Evolutionary conservation across 257 asterid genomes (phyloP).

Genomic region (Nyctanthes arbortristis): DNA sequence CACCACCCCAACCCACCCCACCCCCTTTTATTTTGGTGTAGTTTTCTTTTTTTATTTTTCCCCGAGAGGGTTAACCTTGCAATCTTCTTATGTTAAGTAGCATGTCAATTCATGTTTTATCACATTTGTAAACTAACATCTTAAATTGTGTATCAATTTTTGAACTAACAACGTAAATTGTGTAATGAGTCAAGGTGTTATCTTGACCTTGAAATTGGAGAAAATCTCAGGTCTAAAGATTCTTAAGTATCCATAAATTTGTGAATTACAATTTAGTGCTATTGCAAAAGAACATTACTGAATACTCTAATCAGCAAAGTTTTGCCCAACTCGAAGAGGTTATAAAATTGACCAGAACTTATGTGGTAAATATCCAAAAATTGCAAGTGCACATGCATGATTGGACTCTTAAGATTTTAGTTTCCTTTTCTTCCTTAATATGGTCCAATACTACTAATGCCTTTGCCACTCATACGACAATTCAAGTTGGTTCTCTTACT

Average conservation of each 20-base stretch:
- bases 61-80: background rate
- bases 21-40: no score
- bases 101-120: no score
- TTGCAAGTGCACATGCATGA: background rate
- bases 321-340: background rate
- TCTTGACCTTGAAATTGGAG: background rate
- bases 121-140: background rate
- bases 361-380: background rate
- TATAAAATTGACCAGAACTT: background rate
- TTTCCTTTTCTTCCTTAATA: background rate
- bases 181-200: background rate
- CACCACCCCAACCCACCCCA: no score
- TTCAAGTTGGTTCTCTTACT: background rate
- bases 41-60: background rate
- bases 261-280: background rate
- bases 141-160: background rate
- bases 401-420: background rate
- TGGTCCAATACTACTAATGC: background rate
- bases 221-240: background rate
- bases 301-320: background rate
- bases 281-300: background rate
- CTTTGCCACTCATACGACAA: background rate
- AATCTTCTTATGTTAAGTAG: background rate
- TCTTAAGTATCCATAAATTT: background rate
- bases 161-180: background rate